Evolutionary conservation across 2,329 filamentous ascomycete species (phyloP).

Genomic region (Ceratocystis eucalypticola): DNA sequence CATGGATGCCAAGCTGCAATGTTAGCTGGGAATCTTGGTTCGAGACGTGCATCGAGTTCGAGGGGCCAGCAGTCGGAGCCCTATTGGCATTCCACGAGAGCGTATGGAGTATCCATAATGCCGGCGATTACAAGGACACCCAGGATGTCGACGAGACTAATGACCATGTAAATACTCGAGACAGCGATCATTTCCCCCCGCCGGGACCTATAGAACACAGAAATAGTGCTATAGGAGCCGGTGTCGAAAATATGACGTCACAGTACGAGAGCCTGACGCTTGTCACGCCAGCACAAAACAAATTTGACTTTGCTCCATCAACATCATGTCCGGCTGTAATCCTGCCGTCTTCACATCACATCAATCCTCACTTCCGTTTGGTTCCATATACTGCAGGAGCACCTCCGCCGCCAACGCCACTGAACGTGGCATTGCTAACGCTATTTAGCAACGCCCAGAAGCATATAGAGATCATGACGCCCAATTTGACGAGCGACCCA

Average conservation of each 20-base stretch:
- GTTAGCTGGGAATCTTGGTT: conserved; percentile 84
- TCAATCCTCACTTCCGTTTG: conserved; percentile 49
- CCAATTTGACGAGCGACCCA: conserved; percentile 58
- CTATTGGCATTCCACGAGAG: conserved; percentile 52
- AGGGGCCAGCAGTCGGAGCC: conserved; percentile 46
- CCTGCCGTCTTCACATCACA: conserved; percentile 60
- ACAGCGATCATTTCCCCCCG: neutral
- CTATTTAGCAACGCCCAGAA: conserved; percentile 44
- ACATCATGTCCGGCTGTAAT: conserved; percentile 57
- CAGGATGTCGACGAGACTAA: conserved; percentile 10
- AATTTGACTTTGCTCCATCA: conserved; percentile 50
- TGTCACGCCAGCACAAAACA: conserved; percentile 24
- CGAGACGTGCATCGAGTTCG: conserved; percentile 58
- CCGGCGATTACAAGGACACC: neutral
- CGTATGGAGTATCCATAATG: conserved; percentile 44
- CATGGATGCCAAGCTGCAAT: conserved; percentile 67
- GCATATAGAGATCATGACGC: conserved; percentile 58
- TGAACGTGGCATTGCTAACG: conserved; percentile 51
- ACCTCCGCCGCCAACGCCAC: conserved; percentile 46
- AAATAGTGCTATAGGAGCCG: neutral
- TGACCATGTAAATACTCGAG: neutral
- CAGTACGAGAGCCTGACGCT: conserved; percentile 17
- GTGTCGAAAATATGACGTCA: neutral
- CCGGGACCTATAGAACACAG: neutral
- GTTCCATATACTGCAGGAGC: conserved; percentile 41